Evolutionary conservation across 2,329 filamentous ascomycete species (phyloP), one percentile per base, ranked within the genome.

Genomic region (Aspergillus udagawae): DNA sequence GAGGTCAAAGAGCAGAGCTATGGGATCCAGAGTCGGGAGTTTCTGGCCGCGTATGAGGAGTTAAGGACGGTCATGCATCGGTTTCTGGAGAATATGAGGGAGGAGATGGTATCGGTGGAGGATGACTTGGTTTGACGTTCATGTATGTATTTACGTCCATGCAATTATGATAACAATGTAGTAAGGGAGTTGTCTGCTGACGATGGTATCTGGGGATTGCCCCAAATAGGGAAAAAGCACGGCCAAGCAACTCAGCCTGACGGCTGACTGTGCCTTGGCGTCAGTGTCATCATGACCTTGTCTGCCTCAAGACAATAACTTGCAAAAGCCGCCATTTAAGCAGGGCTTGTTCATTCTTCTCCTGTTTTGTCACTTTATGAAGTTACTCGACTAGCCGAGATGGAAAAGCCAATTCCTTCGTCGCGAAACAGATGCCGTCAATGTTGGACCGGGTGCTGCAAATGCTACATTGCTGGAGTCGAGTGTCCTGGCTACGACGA

Each of bases 1-100:
- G 54, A 57, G 10, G 29, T 59, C 32, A 42, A 45, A 7, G 57
- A 59, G 54, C 54, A 59, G 35, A 59, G 57, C 27, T 59, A 59
- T 47, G 57, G 57, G 7, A 56, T 59, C 17, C 51, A 57, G 41
- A 57, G 54, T 35, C 20, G 23, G 32, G 57, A 59, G 49, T 59
- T 59, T 32, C 38, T 28, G 20, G 35, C 50, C 3, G 54, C 57
- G 1, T 59, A 57, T 38, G 51, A 41, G 1, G 49, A 29, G 21
- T 29, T 59, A 20, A 50, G 32, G 49, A 47, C 44, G 6, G 52
- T 54, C 3, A 57, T 58, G 56, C 48, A 52, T 49, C 41, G 48
- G 6, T 59, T 52, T 51, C 29, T 59, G 32, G 47, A 53, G 27
- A 52, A 53, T 25, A 59, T 59, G 57, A 49, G 57, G 27, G 23